Evolutionary conservation across 2,329 filamentous ascomycete genomes (phyloP), one percentile per base, ranked within the genome.

Genomic region (Apiospora marii): DNA sequence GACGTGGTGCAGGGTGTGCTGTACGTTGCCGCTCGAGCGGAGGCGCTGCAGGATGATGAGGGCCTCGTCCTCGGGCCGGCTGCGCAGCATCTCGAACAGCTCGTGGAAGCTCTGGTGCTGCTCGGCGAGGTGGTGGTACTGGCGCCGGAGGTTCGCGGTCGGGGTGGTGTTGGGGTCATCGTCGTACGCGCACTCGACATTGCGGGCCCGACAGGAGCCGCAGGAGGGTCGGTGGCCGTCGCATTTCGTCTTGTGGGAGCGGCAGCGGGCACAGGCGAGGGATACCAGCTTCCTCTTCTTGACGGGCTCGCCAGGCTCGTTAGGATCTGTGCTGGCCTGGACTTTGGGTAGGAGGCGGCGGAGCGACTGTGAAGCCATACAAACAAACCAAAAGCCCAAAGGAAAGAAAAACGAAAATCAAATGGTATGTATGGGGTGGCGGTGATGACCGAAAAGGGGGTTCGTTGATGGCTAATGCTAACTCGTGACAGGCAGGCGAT

Each of bases 101-200:
- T 72, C 71, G 34, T 49, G 27, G 30, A 68, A 46, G 12, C 46
- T 69, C 12, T 70, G 64, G n/a, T 72, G 68, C 43, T 70, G 41
- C n/a, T 72, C 41, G 16, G 64, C 58, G 44, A 72, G n/a, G 4
- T 46, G 68, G 3, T 51, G 71, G 48, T 53, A 70, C 53, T 72
- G 68, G n/a, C 58, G 51, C 13, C 43, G 44, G 24, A 72, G 68
- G 37, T 70, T 70, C 27, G 71, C 53, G 19, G 67, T 48, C 46
- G 68, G 58, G 19, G 71, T 72, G 22, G 68, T 72, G 19, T 72
- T 53, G 7, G 71, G 71, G 34, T 70, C 68, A 12, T 72, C 71
- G 43, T 72, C 37, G 16, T 70, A 72, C 16, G 44, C 16, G 44
- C 71, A 70, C 13, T 72, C 34, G 24, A 46, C 22, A n/a, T 4